Conservation (phyloP, 495 filamentous ascomycete genomes). For the Talaromyces proteolyticus region DNA sequence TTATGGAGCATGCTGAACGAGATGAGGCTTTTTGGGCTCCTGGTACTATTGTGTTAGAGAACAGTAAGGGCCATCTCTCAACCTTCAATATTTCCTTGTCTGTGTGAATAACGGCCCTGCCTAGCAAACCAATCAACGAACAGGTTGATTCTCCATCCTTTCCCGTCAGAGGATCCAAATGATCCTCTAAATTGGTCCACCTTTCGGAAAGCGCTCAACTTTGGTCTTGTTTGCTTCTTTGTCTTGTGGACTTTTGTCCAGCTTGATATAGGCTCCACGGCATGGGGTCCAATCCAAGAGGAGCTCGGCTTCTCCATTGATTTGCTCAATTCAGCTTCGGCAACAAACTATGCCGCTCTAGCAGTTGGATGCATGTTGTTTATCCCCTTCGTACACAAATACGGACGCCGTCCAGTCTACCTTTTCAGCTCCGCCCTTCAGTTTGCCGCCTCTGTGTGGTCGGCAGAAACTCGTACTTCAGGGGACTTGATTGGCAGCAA, state of each 20-base stretch:
- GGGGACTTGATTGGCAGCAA: constrained; percentile 28
- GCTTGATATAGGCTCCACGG: constrained; percentile 31
- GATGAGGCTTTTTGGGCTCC: constrained; percentile 22
- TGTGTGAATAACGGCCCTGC: constrained; percentile 1
- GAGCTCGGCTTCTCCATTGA: constrained; percentile 29
- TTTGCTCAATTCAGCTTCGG: constrained; percentile 30
- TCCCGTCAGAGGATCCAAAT: constrained; percentile 22
- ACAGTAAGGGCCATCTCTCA: constrained; percentile 8
- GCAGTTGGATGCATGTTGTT: constrained; percentile 35
- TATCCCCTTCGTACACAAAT: constrained; percentile 40
- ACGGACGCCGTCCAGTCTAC: constrained; percentile 38
- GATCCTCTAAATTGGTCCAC: constrained; percentile 27
- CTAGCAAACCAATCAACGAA: constrained; percentile 10
- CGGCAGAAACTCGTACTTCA: constrained; percentile 21
- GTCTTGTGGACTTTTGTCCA: constrained; percentile 30
- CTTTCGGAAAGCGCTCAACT: constrained; percentile 30
- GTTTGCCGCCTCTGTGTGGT: constrained; percentile 31
- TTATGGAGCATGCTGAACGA: constrained; percentile 6
- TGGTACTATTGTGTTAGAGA: constrained; percentile 17
- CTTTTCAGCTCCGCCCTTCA: constrained; percentile 27
- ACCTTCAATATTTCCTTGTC: not conserved
- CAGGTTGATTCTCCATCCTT: constrained; percentile 16
- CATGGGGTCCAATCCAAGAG: constrained; percentile 29
- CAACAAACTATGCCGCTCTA: constrained; percentile 27
- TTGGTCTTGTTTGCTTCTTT: constrained; percentile 30